A percentile compares a stretch with the other conserved stretches of the same genome.
Evolutionary conservation across 1,284 basidiomycete species (phyloP).

Genomic region (Termitomyces sp.): DNA sequence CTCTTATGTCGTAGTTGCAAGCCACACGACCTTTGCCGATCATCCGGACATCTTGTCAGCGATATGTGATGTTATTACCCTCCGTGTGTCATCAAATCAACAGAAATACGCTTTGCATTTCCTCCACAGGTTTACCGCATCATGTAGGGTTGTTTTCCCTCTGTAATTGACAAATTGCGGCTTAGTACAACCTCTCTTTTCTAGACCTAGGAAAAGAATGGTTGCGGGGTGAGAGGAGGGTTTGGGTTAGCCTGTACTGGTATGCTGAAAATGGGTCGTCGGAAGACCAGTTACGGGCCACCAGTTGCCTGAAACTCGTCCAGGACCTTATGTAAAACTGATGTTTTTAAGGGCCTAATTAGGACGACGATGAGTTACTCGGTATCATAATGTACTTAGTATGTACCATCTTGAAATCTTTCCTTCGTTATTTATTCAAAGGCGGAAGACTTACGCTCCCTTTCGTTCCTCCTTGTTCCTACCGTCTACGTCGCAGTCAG

Average conservation of each 20-base stretch:
- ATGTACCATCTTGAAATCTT: too few relatives aligned
- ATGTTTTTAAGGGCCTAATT: neutral
- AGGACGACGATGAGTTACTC: neutral
- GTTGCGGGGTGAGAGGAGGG: constrained; percentile 4
- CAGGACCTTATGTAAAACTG: constrained; percentile 3
- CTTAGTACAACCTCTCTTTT: neutral
- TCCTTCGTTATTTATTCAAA: too few relatives aligned
- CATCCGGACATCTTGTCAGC: constrained; percentile 9
- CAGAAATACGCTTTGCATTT: constrained; percentile 19
- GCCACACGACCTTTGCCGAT: constrained; percentile 6
- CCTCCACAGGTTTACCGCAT: constrained; percentile 9
- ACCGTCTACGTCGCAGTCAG: too few relatives aligned
- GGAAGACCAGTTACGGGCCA: constrained; percentile 13
- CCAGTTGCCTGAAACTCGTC: constrained; percentile 6
- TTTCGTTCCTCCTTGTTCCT: too few relatives aligned
- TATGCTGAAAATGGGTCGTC: constrained; percentile 16
- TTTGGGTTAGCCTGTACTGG: constrained; percentile 10
- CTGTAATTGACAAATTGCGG: neutral
- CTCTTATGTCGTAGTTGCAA: constrained; percentile 1
- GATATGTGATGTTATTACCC: constrained; percentile 10
- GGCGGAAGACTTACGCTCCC: too few relatives aligned
- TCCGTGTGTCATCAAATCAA: constrained; percentile 11
- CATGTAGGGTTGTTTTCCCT: constrained; percentile 5
- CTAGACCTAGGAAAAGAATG: constrained; percentile 13
- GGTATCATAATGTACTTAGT: too few relatives aligned